A percentile compares a stretch with the other conserved stretches of the same genome.
These are phyloP conservation scores for Grigorovia jiainica DNA, from an alignment of 805 yeast genomes.

Conservation along the genomic window DNA sequence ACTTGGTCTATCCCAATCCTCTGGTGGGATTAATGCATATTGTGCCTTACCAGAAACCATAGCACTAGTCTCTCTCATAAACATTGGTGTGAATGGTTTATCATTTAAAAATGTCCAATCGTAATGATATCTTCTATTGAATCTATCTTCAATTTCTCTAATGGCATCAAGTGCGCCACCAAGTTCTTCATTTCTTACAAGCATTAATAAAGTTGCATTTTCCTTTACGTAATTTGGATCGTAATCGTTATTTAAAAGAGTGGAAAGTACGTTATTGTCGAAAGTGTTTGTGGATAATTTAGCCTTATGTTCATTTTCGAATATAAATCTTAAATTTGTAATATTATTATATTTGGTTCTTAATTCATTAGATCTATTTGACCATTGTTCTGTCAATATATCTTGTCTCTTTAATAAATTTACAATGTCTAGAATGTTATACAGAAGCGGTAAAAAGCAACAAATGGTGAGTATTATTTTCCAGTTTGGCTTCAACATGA, in stretches of 20 bases:
- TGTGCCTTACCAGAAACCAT: constrained; percentile 56
- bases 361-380: neutral
- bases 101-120: constrained; percentile 78
- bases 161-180: constrained; percentile 66
- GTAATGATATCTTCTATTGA: constrained; percentile 55
- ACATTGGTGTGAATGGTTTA: constrained; percentile 54
- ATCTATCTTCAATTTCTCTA: constrained; percentile 68
- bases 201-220: constrained; percentile 83
- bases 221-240: constrained; percentile 7
- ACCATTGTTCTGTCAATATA: neutral
- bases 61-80: constrained; percentile 48
- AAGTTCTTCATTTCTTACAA: constrained; percentile 74
- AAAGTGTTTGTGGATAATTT: constrained; percentile 24
- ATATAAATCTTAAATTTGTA: neutral
- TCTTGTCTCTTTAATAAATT: neutral
- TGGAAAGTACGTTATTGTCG: constrained; percentile 9
- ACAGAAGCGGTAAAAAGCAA: neutral
- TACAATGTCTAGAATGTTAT: neutral
- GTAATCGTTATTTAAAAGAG: neutral
- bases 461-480: neutral
- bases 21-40: constrained; percentile 56
- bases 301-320: constrained; percentile 2
- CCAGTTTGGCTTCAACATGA: neutral
- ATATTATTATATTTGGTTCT: constrained; percentile 1
- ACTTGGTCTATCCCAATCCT: constrained; percentile 74